Evolutionary conservation across 2,329 filamentous ascomycete species (phyloP).

Genomic region (Fusarium camptoceras): DNA sequence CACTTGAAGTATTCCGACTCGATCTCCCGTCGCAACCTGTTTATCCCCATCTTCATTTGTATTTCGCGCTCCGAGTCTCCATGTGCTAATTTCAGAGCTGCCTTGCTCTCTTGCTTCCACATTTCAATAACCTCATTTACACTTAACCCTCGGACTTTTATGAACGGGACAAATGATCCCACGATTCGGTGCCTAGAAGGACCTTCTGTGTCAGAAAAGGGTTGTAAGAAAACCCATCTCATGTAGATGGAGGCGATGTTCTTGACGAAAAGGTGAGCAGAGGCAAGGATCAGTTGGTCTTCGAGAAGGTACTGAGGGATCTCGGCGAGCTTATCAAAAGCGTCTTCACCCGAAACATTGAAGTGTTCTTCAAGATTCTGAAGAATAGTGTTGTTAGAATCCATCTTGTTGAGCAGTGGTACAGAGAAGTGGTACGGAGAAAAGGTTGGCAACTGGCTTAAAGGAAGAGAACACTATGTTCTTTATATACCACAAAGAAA

Average conservation of each 20-base stretch:
- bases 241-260: neutral
- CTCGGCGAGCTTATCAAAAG: neutral
- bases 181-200: neutral
- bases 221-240: neutral
- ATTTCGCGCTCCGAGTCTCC: neutral
- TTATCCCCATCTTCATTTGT: neutral
- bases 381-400: neutral
- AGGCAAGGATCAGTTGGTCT: neutral
- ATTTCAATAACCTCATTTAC: neutral
- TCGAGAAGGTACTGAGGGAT: neutral
- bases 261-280: neutral
- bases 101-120: neutral
- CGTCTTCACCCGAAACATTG: neutral
- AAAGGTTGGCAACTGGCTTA: neutral
- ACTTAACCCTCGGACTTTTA: neutral
- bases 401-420: neutral
- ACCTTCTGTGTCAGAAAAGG: neutral
- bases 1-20: neutral
- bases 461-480: neutral
- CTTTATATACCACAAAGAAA: neutral
- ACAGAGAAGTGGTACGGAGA: no score
- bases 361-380: neutral
- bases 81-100: neutral
- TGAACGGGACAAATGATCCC: neutral
- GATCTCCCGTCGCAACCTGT: neutral